Conservation (phyloP, 148 eudicot species). For the Arbutus unedo region DNA sequence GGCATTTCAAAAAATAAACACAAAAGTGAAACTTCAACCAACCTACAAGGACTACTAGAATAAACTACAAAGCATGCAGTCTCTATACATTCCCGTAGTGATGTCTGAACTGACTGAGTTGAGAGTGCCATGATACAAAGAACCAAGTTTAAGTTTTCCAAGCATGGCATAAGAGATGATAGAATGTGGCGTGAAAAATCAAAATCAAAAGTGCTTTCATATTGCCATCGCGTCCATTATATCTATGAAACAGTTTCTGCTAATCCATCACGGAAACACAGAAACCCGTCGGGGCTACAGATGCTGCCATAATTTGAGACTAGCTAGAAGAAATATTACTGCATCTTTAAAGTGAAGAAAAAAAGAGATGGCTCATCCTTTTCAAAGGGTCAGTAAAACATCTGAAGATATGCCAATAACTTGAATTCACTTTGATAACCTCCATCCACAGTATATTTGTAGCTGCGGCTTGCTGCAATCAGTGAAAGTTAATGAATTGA, state of each 20-base stretch:
- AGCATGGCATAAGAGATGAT: background rate
- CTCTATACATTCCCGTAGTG: too few species aligned
- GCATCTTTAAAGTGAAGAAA: background rate
- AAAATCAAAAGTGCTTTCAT: background rate
- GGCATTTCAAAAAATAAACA: too few species aligned
- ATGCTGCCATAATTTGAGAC: too few species aligned
- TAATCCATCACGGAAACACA: background rate
- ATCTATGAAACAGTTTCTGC: background rate
- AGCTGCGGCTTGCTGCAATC: background rate
- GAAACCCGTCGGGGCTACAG: background rate
- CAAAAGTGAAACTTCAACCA: too few species aligned
- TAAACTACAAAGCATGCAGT: too few species aligned
- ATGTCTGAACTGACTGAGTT: background rate
- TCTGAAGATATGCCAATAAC: background rate
- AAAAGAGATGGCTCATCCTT: background rate
- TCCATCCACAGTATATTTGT: background rate
- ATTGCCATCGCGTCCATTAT: background rate
- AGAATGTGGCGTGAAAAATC: background rate
- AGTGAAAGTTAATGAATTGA: background rate
- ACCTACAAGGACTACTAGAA: too few species aligned
- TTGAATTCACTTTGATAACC: background rate
- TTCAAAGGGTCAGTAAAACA: background rate
- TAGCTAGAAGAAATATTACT: background rate
- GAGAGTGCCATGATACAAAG: background rate
- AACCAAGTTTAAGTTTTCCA: background rate